phyloP scores from a whole-genome alignment of 2,329 filamentous ascomycete species.

The Ceratocystis ficicola region DNA sequence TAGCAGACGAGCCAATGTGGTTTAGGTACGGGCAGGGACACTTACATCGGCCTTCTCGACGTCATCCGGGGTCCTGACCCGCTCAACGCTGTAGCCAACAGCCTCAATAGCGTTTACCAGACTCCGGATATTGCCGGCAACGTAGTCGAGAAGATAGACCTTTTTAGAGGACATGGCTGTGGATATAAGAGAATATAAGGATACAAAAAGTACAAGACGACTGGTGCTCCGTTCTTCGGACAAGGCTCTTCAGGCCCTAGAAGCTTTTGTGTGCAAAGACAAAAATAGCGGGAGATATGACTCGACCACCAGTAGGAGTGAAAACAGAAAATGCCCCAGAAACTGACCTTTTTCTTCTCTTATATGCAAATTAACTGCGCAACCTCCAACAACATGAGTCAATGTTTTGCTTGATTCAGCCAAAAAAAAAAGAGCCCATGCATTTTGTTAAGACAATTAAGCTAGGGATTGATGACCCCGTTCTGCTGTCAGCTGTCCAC shows the following conservation, averaged over 20 bases:
- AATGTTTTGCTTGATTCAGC: neutral
- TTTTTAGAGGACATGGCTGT: conserved; percentile 50
- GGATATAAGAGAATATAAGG: neutral
- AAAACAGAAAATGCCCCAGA: neutral
- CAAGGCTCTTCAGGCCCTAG: neutral
- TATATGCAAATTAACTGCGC: neutral
- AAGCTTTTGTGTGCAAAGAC: no score
- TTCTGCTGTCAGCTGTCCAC: neutral
- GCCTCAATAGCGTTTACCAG: conserved; percentile 97
- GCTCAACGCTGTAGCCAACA: conserved; percentile 82
- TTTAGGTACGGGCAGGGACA: neutral
- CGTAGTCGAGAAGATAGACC: conserved; percentile 73
- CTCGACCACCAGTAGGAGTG: neutral
- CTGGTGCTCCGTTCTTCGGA: conserved; percentile 19
- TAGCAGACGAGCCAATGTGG: neutral
- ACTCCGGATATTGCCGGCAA: conserved; percentile 90
- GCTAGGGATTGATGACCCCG: neutral
- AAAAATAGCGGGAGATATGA: neutral
- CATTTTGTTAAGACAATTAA: neutral
- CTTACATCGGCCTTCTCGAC: conserved; percentile 71
- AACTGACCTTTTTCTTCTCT: neutral
- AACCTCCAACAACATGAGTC: conserved; percentile 8
- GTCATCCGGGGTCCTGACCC: conserved; percentile 76
- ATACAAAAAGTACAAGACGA: neutral
- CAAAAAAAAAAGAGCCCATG: neutral